phyloP scores from a whole-genome alignment of 2,329 filamentous ascomycete species.

The Trichoderma koningii region DNA sequence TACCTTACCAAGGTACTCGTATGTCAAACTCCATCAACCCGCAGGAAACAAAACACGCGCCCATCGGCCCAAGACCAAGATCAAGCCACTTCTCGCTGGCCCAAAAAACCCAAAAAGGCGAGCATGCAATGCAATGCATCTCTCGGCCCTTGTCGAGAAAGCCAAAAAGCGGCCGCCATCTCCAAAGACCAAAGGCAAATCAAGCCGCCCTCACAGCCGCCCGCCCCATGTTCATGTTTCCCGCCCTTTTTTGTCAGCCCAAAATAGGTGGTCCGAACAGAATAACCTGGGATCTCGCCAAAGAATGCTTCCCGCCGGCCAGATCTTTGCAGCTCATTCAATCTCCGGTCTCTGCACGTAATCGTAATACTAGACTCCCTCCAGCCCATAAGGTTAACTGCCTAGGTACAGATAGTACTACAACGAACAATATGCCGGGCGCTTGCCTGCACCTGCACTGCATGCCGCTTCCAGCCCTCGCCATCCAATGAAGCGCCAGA shows the following conservation, averaged over 20 bases:
- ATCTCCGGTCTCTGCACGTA: too few relatives aligned
- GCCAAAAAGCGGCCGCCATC: not conserved
- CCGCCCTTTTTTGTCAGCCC: not conserved
- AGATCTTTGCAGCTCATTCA: too few relatives aligned
- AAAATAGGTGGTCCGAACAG: too few relatives aligned
- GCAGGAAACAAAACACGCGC: slow-evolving; percentile 17
- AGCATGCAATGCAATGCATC: not conserved
- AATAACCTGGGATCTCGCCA: too few relatives aligned
- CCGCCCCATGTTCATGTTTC: slow-evolving; percentile 12
- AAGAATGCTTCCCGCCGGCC: too few relatives aligned
- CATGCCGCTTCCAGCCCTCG: not conserved
- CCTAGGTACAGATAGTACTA: too few relatives aligned
- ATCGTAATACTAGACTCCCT: too few relatives aligned
- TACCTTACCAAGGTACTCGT: too few relatives aligned
- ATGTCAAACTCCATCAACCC: not conserved
- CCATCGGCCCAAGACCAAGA: not conserved
- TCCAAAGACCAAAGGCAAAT: slow-evolving; percentile 1
- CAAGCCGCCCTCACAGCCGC: slow-evolving; percentile 23
- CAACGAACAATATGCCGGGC: not conserved
- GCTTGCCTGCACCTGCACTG: slow-evolving; percentile 23
- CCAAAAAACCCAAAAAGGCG: not conserved
- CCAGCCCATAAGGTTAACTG: too few relatives aligned
- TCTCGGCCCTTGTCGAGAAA: not conserved
- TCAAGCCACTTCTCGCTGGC: not conserved
- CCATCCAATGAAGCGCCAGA: slow-evolving; percentile 6